These are phyloP conservation scores for Scenedesmus sp. DNA, from an alignment of 163 green algal species.

Conservation along the genomic window DNA sequence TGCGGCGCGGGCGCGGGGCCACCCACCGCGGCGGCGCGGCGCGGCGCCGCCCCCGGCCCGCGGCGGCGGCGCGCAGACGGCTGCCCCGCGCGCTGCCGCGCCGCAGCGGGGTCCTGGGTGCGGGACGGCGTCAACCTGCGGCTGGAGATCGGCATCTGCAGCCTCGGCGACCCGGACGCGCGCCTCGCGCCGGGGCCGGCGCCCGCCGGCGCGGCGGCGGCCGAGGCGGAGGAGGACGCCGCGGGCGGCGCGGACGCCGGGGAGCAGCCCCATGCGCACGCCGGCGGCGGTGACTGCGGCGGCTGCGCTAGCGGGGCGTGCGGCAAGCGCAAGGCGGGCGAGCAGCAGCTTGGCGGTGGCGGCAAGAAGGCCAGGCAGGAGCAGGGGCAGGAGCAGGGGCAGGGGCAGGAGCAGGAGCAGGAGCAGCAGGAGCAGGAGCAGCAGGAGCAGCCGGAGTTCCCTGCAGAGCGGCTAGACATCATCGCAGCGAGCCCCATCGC, in stretches of 20 bases:
- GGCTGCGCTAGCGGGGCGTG: neutral
- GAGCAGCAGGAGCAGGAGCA: constrained; percentile 23
- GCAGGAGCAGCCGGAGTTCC: neutral
- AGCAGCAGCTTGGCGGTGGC: neutral
- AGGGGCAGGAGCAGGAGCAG: constrained; percentile 25
- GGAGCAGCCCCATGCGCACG: neutral
- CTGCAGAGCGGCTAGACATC: constrained; percentile 68
- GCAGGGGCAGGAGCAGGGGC: neutral
- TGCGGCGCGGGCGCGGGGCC: too few species aligned
- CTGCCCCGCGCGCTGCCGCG: too few species aligned
- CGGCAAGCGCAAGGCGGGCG: neutral
- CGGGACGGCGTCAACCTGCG: constrained; percentile 60
- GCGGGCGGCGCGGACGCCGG: neutral
- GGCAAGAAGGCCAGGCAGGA: neutral
- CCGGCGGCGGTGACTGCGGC: constrained; percentile 20
- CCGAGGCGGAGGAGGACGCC: neutral
- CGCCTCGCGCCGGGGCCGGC: neutral
- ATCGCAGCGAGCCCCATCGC: constrained; percentile 68
- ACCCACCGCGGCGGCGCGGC: too few species aligned
- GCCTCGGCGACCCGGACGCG: constrained; percentile 37
- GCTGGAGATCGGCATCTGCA: constrained; percentile 85
- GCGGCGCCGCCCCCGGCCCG: too few species aligned
- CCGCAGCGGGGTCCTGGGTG: constrained; percentile 19
- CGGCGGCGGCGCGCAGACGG: too few species aligned
- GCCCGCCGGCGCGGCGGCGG: constrained; percentile 26